A percentile compares a stretch with the other conserved stretches of the same genome.
Evolutionary conservation across 1,139 yeast genomes (phyloP).

Genomic region (Candida sp.): DNA sequence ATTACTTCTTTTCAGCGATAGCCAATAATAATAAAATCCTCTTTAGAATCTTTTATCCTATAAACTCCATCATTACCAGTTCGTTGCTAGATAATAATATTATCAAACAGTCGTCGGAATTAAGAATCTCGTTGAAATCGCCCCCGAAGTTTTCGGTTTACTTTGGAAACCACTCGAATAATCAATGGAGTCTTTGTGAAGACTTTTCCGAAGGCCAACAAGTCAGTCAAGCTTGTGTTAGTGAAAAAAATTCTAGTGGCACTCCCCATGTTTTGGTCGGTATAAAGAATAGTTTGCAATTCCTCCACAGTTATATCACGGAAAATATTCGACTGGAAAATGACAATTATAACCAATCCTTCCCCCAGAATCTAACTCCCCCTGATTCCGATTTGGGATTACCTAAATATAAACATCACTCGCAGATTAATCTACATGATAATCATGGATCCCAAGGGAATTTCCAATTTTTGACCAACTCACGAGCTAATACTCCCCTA

Average conservation of each 20-base stretch:
- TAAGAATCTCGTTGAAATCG: slow-evolving; percentile 48
- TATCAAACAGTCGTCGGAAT: slow-evolving; percentile 43
- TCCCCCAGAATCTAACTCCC: slow-evolving; percentile 11
- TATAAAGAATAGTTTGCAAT: slow-evolving; percentile 46
- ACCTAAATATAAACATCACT: slow-evolving; percentile 8
- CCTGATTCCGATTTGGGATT: slow-evolving; percentile 4
- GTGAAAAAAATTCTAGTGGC: slow-evolving; percentile 45
- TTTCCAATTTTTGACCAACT: slow-evolving; percentile 15
- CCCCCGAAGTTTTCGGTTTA: slow-evolving; percentile 78
- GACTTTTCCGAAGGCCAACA: slow-evolving; percentile 83
- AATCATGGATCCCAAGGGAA: slow-evolving; percentile 8
- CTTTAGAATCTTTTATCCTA: slow-evolving; percentile 69
- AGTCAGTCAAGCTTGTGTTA: slow-evolving; percentile 61
- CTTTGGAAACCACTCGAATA: slow-evolving; percentile 52
- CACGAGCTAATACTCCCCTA: not conserved
- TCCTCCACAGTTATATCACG: slow-evolving; percentile 51
- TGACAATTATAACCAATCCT: slow-evolving; percentile 11
- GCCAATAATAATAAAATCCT: slow-evolving; percentile 64
- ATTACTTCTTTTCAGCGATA: slow-evolving; percentile 70
- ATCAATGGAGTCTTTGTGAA: slow-evolving; percentile 81
- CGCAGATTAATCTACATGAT: slow-evolving; percentile 14
- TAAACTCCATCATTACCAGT: slow-evolving; percentile 42
- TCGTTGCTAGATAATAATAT: slow-evolving; percentile 47
- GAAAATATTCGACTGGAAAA: slow-evolving; percentile 21
- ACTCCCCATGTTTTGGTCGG: slow-evolving; percentile 59